Base-by-base conservation (phyloP, 345 rosid species). In the Combretum micranthum region DNA sequence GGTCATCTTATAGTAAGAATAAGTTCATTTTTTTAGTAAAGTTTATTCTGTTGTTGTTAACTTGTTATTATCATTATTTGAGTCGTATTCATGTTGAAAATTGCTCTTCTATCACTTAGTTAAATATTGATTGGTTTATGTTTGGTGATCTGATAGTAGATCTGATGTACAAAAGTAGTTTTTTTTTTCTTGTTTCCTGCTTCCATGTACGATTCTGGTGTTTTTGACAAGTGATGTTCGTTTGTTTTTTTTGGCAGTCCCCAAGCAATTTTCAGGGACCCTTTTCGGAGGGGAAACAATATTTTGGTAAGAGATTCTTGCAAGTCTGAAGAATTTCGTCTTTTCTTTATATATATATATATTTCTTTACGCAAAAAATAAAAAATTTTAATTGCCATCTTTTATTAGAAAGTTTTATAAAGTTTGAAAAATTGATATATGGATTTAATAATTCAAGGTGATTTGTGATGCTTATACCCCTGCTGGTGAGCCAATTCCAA, bases 221-320 rank as follows among this genome's bases (percentile, higher is more conserved):
- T 21, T 20, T 17, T 42, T 60, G 49, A 60, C 45, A 42, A 46
- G 59, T 47, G 53, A 14, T 20, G 12, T 50, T 39, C 23, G 18
- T 32, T 50, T 32, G 53, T 56, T 3, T 37, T 57, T 37, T 57
- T 19, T 47, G 37, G 20, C 48, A 69, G 69, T 54, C 74, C 74
- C 25, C 74, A 54, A 55, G 65, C 74, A 20, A 69, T 69, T 48
- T 69, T 69, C 69, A 69, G 55, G 69, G 69, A 64, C 44, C 74
- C 74, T 3, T 69, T 69, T 39, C 64, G 74, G 57, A 69, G 64
- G 52, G 74, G 74, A 15, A 69, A 69, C 74, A 69, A 69, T 60
- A 69, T 69, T 50, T 52, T 69, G 74, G 74, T 69, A 46, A 69
- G 56, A 13, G 50, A 42, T 48, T 50, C 48, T 48, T 60, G 44